A percentile compares a stretch with the other conserved stretches of the same genome.
phyloP scores from a whole-genome alignment of 208 protist species.

The Crithidia acanthocephali region DNA sequence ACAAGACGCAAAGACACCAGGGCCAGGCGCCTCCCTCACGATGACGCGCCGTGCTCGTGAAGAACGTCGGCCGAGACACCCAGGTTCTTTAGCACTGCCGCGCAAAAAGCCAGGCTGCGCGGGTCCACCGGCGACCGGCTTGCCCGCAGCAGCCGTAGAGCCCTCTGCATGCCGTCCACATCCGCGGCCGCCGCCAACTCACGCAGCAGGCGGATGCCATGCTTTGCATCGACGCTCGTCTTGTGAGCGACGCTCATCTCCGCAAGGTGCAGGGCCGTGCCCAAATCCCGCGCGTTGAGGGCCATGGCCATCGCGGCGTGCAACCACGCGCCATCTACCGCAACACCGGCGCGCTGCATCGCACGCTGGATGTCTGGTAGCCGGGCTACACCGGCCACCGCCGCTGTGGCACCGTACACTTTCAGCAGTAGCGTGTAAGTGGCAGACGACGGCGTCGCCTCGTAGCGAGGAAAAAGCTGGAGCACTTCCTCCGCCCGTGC shows the following conservation, averaged over 20 bases:
- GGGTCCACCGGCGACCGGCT: conserved; percentile 61
- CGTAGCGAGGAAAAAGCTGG: conserved; percentile 40
- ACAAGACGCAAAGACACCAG: too few species aligned
- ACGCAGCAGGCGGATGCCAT: conserved; percentile 54
- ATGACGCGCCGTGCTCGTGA: not conserved
- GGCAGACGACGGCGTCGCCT: conserved; percentile 24
- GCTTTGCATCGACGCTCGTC: conserved; percentile 51
- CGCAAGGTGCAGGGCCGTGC: conserved; percentile 43
- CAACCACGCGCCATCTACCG: conserved; percentile 43
- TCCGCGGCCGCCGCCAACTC: conserved; percentile 46
- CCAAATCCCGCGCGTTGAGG: conserved; percentile 57
- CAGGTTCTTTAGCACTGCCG: conserved; percentile 41
- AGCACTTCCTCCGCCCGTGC: conserved; percentile 48
- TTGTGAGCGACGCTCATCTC: conserved; percentile 44
- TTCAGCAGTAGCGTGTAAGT: conserved; percentile 56
- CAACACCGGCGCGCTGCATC: conserved; percentile 36
- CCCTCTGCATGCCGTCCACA: conserved; percentile 42
- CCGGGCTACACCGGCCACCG: conserved; percentile 14
- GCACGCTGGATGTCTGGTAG: conserved; percentile 19
- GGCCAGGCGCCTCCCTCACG: not conserved
- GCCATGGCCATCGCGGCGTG: conserved; percentile 58
- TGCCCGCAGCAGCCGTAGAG: conserved; percentile 44
- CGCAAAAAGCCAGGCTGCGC: conserved; percentile 48
- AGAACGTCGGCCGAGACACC: conserved; percentile 45
- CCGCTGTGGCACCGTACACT: conserved; percentile 33